Evolutionary conservation across 192 early-diverging fungal species (phyloP), one percentile per base, ranked within the genome.

Genomic region (Endogone sp.): DNA sequence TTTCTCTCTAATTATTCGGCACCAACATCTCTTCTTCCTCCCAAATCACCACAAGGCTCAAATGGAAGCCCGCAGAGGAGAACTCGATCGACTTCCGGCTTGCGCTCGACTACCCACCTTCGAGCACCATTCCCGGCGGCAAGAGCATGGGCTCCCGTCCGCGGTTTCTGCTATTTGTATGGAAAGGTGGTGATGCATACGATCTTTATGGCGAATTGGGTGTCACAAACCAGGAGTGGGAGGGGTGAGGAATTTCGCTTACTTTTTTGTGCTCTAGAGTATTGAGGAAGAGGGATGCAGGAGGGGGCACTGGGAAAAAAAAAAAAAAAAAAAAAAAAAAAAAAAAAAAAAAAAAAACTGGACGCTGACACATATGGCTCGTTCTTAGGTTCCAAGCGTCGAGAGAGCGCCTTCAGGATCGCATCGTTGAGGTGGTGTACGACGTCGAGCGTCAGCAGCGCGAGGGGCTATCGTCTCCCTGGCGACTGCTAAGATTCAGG

Each of bases 1-100:
- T 25, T 25, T 30, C 67, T 32, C 49, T 58, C 44, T 69, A 25
- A n/a, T n/a, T n/a, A n/a, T n/a, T n/a, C n/a, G n/a, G n/a, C n/a
- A n/a, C n/a, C n/a, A n/a, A 56, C 16, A 62, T 22, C 20, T 58
- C 3, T 66, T 11, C 22, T 21, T 30, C 56, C 16, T 6, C 37
- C 37, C 37, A 11, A 11, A 49, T 49, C 37, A 6, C 6, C 37
- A 49, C 56, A 31, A 94, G 92, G 74, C 71, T 94, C 62, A 95
- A 95, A 75, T 95, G 93, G 93, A 95, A 94, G 68, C 91, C 93
- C 20, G 84, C 90, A 9, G 77, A 84, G 68, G 91, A 93, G 61
- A 95, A 94, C 69, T 91, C 92, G 0, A 77, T 93, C 10, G 93
- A 95, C 66, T 91, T 95, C 27, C 78, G 76, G 60, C 62, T 92